Evolutionary conservation across 2,329 filamentous ascomycete species (phyloP), one percentile per base, ranked within the genome.

Genomic region (Dryadomyces quercivorus): DNA sequence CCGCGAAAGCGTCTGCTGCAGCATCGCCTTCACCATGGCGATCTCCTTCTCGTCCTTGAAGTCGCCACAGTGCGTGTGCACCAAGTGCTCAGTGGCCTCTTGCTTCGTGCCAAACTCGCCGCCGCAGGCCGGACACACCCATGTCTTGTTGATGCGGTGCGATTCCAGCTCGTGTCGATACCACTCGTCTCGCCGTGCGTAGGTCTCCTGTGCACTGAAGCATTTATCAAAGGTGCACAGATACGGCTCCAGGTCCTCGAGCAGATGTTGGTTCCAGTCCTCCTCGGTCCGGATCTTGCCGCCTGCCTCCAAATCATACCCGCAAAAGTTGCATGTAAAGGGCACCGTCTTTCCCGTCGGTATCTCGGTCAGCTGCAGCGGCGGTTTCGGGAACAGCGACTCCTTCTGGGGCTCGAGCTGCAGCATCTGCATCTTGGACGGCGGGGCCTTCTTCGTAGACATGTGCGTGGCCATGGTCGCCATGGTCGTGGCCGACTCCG

Each of bases 171-270:
- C 57, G 16, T 59, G 58, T 1, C 57, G 55, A 34, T 58, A 59
- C 58, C 58, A 59, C 16, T 58, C 58, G n/a, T 59, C 58, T 1
- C 51, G 47, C 10, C 53, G 56, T 2, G 55, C 42, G 15, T 58
- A 59, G 0, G 56, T 59, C 40, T 56, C 56, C 10, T 55, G 58
- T 9, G 54, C 58, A 22, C 56, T 58, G 26, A 56, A 58, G 51
- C 58, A 59, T 26, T 55, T 54, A 44, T 59, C 58, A 31, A 58
- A 58, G 1, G 58, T 59, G 52, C 58, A 59, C 12, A 59, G 20
- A 12, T 59, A 58, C 1, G 58, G 58, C 47, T 58, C 58, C 46
- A 59, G 13, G n/a, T 58, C 58, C 26, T 55, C 47, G 9, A 59
- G 48, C 8, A 58, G 18, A 31, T 59, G 58, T 21, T 52, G 51